Conservation (phyloP, 2,329 filamentous ascomycete species). For the Byssothecium circinans region DNA sequence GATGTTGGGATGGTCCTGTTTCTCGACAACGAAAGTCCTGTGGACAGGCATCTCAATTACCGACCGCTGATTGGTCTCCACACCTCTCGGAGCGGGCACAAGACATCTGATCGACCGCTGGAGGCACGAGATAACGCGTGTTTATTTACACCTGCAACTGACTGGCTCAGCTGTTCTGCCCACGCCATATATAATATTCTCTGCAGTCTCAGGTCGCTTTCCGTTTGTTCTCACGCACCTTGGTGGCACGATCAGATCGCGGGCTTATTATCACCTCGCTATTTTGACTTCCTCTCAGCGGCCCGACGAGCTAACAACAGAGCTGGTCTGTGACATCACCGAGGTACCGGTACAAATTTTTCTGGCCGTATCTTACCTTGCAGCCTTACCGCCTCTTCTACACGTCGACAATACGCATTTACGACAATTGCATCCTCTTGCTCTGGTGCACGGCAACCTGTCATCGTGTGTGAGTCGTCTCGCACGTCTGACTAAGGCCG, state of each 20-base stretch:
- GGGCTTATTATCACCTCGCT: no score
- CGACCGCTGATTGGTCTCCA: neutral
- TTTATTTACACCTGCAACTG: slow-evolving; percentile 11
- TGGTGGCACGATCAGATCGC: neutral
- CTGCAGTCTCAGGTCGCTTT: no score
- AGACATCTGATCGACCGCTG: neutral
- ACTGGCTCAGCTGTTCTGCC: neutral
- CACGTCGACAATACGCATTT: neutral
- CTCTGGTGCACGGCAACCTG: slow-evolving; percentile 6
- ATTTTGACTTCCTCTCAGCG: neutral
- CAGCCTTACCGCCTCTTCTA: neutral
- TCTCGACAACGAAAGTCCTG: no score
- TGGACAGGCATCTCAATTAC: neutral
- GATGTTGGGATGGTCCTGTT: no score
- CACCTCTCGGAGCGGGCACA: neutral
- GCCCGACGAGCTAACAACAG: neutral
- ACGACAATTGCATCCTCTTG: neutral
- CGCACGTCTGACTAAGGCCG: slow-evolving; percentile 10
- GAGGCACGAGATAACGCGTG: slow-evolving; percentile 17
- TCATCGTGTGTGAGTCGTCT: neutral
- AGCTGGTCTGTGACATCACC: slow-evolving; percentile 7
- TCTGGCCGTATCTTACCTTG: neutral
- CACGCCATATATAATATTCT: neutral
- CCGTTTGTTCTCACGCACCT: no score
- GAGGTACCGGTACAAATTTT: slow-evolving; percentile 5